Percentiles rank a stretch among this genome's conserved stretches.
Evolutionary conservation across 1,284 basidiomycete species (phyloP).

Genomic region (Xanthoconium separans): DNA sequence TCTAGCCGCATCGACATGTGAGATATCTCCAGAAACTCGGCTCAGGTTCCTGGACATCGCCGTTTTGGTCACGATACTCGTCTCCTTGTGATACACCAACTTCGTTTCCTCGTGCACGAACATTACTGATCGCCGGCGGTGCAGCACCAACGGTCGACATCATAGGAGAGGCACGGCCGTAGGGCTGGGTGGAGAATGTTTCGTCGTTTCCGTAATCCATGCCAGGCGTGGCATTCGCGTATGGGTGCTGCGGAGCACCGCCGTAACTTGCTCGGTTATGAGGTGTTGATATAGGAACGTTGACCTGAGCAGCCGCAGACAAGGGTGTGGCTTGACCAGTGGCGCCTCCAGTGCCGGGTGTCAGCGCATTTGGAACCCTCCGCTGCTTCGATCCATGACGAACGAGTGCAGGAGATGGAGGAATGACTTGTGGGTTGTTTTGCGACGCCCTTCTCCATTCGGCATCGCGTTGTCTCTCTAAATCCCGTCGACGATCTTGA

Average conservation of each 20-base stretch:
- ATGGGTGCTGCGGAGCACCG: slow-evolving; percentile 57
- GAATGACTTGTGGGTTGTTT: slow-evolving; percentile 51
- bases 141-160: slow-evolving; percentile 62
- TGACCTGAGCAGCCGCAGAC: slow-evolving; percentile 71
- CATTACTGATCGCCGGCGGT: slow-evolving; percentile 68
- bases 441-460: slow-evolving; percentile 51
- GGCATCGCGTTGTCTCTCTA: slow-evolving; percentile 49
- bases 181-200: slow-evolving; percentile 50
- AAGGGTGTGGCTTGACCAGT: slow-evolving; percentile 60
- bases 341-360: slow-evolving; percentile 46
- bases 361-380: slow-evolving; percentile 54
- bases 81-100: slow-evolving; percentile 61
- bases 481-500: slow-evolving; percentile 57
- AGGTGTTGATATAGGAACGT: slow-evolving; percentile 59
- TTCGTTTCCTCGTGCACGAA: slow-evolving; percentile 67
- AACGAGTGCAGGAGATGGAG: slow-evolving; percentile 73
- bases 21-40: slow-evolving; percentile 62
- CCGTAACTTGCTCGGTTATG: slow-evolving; percentile 45
- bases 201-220: slow-evolving; percentile 57
- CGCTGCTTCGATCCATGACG: slow-evolving; percentile 69
- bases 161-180: slow-evolving; percentile 75
- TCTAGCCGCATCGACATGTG: slow-evolving; percentile 72
- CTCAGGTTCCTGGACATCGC: slow-evolving; percentile 54
- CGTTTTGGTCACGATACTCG: slow-evolving; percentile 57
- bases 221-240: slow-evolving; percentile 53